Conservation (phyloP, 768 basidiomycete species). For the Xerocomus potaroensis region DNA sequence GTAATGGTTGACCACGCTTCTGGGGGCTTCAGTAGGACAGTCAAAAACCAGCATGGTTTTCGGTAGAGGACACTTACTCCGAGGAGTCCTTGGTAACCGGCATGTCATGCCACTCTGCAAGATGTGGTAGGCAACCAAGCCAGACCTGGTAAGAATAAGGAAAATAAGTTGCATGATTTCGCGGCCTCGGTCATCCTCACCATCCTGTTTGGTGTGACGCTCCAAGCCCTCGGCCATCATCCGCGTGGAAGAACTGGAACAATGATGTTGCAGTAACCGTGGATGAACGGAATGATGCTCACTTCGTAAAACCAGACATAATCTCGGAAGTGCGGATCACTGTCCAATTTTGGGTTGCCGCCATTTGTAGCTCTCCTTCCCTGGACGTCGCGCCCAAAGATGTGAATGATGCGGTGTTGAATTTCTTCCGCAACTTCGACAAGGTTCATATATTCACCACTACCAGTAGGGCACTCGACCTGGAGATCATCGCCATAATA, state of each 20-base stretch:
- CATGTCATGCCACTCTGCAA: slow-evolving; percentile 86
- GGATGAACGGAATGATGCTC: slow-evolving; percentile 9
- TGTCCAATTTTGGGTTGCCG: slow-evolving; percentile 79
- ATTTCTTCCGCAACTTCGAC: slow-evolving; percentile 94
- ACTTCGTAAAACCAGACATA: slow-evolving; percentile 97
- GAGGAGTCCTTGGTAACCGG: slow-evolving; percentile 89
- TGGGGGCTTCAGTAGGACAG: slow-evolving; percentile 55
- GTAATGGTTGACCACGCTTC: slow-evolving; percentile 85
- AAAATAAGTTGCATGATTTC: neutral
- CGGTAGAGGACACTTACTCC: slow-evolving; percentile 53
- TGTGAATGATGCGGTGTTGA: slow-evolving; percentile 98
- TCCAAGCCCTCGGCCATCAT: slow-evolving; percentile 87
- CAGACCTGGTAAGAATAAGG: slow-evolving; percentile 51
- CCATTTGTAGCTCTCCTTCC: slow-evolving; percentile 91
- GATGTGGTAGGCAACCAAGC: slow-evolving; percentile 87
- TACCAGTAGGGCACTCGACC: slow-evolving; percentile 95
- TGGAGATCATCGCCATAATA: slow-evolving; percentile 93
- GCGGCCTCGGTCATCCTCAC: slow-evolving; percentile 36
- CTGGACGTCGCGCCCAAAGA: slow-evolving; percentile 89
- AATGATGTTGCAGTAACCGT: neutral
- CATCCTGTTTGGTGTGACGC: slow-evolving; percentile 99
- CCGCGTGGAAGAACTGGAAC: slow-evolving; percentile 87
- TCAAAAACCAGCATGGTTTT: slow-evolving; percentile 2
- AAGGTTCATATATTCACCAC: slow-evolving; percentile 97
- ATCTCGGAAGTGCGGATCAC: slow-evolving; percentile 93